Evolutionary conservation across 2,329 filamentous ascomycete species (phyloP).

Genomic region (Hymenoscyphus repandus): DNA sequence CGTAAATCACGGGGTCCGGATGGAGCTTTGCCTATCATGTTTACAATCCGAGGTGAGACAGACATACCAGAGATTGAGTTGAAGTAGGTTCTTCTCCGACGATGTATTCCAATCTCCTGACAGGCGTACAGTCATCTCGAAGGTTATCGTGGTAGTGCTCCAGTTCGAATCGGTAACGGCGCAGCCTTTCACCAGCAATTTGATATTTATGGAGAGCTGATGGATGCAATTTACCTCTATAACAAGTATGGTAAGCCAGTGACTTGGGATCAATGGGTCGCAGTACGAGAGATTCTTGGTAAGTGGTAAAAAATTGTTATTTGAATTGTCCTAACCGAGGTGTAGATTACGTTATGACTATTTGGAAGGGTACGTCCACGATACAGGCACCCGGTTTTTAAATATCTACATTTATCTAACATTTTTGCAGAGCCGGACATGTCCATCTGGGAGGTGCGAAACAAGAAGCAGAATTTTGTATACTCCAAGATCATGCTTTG

Average conservation of each 20-base stretch:
- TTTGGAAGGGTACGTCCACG: constrained; percentile 45
- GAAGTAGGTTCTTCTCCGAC: constrained; percentile 23
- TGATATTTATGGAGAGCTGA: constrained; percentile 74
- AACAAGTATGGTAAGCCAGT: constrained; percentile 76
- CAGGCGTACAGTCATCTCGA: constrained; percentile 50
- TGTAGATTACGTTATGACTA: constrained; percentile 62
- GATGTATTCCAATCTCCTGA: constrained; percentile 4
- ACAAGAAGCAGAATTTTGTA: constrained; percentile 69
- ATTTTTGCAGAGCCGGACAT: constrained; percentile 59
- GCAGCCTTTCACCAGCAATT: constrained; percentile 73
- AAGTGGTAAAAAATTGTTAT: background rate
- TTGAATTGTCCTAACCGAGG: constrained; percentile 13
- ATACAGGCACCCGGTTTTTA: too few species aligned
- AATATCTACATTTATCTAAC: too few species aligned
- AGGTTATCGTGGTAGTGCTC: constrained; percentile 64
- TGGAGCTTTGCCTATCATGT: constrained; percentile 72
- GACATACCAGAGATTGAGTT: constrained; percentile 69
- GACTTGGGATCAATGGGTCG: constrained; percentile 71
- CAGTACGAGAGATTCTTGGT: constrained; percentile 62
- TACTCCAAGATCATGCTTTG: constrained; percentile 83
- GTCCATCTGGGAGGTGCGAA: constrained; percentile 80
- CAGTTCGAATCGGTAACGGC: constrained; percentile 72
- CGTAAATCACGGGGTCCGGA: constrained; percentile 53
- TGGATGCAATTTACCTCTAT: constrained; percentile 73
- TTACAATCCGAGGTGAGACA: constrained; percentile 69